phyloP scores from a whole-genome alignment of 345 rosid genomes.

The Lumnitzera littorea region DNA sequence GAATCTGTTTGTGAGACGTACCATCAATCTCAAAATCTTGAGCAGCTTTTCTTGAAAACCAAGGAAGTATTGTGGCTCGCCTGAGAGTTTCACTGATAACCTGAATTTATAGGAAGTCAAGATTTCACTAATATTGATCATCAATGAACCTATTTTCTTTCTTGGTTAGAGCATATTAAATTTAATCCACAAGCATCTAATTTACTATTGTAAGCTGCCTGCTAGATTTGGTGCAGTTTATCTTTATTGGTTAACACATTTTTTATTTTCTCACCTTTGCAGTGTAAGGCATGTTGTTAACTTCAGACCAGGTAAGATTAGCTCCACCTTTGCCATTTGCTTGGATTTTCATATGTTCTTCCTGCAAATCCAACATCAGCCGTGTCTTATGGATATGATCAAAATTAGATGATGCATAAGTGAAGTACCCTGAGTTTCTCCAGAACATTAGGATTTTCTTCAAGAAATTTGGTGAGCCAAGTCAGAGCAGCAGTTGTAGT shows the following conservation, averaged over 20 bases:
- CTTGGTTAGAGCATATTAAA: too few species aligned
- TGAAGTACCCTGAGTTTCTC: constrained; percentile 40
- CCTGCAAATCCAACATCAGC: constrained; percentile 23
- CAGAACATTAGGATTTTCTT: constrained; percentile 40
- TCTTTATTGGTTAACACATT: too few species aligned
- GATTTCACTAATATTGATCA: neutral
- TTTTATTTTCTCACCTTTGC: constrained; percentile 27
- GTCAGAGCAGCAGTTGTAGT: constrained; percentile 67
- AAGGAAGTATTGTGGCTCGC: constrained; percentile 51
- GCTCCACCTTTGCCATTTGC: constrained; percentile 29
- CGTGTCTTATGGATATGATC: neutral
- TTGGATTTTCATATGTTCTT: constrained; percentile 36
- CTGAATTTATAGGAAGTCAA: constrained; percentile 18
- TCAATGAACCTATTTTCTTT: too few species aligned
- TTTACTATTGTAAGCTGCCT: too few species aligned
- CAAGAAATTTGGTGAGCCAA: constrained; percentile 53
- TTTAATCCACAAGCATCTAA: too few species aligned
- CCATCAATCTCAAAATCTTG: constrained; percentile 60
- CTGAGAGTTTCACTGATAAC: constrained; percentile 52
- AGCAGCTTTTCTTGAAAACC: constrained; percentile 65
- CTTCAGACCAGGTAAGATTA: constrained; percentile 45
- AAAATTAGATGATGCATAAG: neutral
- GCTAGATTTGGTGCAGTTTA: too few species aligned
- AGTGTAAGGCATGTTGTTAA: constrained; percentile 54
- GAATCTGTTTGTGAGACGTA: constrained; percentile 4